Conservation (phyloP, 768 basidiomycete genomes). For the Termitomyces sp. region DNA sequence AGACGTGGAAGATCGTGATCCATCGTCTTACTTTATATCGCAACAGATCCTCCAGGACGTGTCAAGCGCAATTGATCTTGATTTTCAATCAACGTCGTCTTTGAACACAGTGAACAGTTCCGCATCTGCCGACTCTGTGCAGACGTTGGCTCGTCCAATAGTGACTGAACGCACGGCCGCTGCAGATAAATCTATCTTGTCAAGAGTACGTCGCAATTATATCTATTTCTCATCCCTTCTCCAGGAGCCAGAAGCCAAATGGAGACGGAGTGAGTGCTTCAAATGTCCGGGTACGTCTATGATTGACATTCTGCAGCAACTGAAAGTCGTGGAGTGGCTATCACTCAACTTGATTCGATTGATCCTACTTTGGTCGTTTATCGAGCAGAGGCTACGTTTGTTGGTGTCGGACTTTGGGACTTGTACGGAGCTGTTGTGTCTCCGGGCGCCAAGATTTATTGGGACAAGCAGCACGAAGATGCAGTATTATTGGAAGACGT, state of each 20-base stretch:
- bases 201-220: conserved; percentile 86
- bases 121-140: conserved; percentile 30
- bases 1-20: conserved; percentile 62
- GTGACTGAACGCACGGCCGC: conserved; percentile 43
- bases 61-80: conserved; percentile 61
- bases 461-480: conserved; percentile 91
- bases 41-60: conserved; percentile 70
- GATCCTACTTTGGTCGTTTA: conserved; percentile 96
- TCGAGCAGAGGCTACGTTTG: conserved; percentile 94
- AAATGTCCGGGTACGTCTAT: conserved; percentile 7
- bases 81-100: conserved; percentile 63
- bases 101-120: conserved; percentile 43
- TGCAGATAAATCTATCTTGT: conserved; percentile 78
- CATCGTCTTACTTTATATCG: conserved; percentile 48
- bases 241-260: conserved; percentile 98
- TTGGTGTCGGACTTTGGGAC: conserved; percentile 95
- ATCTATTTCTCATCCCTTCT: conserved; percentile 96
- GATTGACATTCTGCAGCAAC: conserved; percentile 41
- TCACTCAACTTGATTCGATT: conserved; percentile 94
- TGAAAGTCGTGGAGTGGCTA: conserved; percentile 85
- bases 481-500: conserved; percentile 84
- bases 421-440: conserved; percentile 83
- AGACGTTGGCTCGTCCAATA: conserved; percentile 27
- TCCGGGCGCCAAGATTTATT: conserved; percentile 73
- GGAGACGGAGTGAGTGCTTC: conserved; percentile 66